A percentile compares a stretch with the other conserved stretches of the same genome.
phyloP scores from a whole-genome alignment of 2,329 filamentous ascomycete species.

The Claviceps quebecensis region DNA sequence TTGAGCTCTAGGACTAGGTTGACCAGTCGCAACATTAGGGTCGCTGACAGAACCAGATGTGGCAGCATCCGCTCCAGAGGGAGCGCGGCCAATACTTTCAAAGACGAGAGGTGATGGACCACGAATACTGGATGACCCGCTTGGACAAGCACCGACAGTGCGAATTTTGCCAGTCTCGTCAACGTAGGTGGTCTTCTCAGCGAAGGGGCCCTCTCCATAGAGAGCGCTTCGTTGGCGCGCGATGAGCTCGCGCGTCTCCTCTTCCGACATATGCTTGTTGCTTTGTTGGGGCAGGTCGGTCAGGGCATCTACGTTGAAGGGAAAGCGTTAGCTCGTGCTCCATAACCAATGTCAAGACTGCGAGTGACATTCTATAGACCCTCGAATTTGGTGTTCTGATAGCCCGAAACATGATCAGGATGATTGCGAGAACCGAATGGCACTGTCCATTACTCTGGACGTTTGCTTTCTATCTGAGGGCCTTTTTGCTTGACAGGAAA shows the following conservation, averaged over 20 bases:
- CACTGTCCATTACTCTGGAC: conserved; percentile 9
- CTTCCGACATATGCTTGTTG: conserved; percentile 83
- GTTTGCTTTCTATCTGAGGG: conserved; percentile 27
- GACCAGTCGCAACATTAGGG: conserved; percentile 24
- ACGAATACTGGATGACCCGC: conserved; percentile 49
- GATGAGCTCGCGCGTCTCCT: conserved; percentile 90
- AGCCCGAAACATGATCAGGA: conserved; percentile 5
- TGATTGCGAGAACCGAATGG: conserved; percentile 7
- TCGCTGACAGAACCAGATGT: conserved; percentile 28
- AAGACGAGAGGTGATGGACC: conserved; percentile 70
- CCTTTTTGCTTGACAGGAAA: conserved; percentile 21
- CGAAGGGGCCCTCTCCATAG: conserved; percentile 65
- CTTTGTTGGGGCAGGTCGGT: conserved; percentile 26
- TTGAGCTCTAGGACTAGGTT: conserved; percentile 53
- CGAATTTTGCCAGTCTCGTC: conserved; percentile 54
- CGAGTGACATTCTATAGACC: conserved; percentile 2
- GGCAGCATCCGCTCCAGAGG: conserved; percentile 22
- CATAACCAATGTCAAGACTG: conserved; percentile 11
- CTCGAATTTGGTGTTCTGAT: background rate
- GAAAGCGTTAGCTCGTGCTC: conserved; percentile 23
- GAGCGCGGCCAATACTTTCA: conserved; percentile 39
- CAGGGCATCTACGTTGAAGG: conserved; percentile 34
- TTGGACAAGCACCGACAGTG: conserved; percentile 50
- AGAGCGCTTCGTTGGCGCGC: conserved; percentile 88
- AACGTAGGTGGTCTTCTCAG: conserved; percentile 50